Percentiles rank a stretch among this genome's conserved stretches.
Evolutionary conservation across 1,284 basidiomycete species (phyloP).

Genomic region (Leccinum variabile): DNA sequence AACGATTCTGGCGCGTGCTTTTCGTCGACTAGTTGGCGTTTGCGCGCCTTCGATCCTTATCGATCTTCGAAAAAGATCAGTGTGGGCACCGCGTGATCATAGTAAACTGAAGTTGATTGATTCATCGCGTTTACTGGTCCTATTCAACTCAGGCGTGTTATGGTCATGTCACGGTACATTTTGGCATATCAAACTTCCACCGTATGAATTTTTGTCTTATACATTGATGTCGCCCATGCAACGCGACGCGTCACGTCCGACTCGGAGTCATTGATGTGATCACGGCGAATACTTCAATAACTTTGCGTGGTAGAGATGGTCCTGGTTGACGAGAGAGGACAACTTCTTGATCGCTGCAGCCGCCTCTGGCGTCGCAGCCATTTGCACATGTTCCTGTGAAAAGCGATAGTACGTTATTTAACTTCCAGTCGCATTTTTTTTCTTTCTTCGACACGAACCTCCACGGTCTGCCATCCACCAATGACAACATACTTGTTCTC

Average conservation of each 20-base stretch:
- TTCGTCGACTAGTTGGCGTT: neutral
- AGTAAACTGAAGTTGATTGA: neutral
- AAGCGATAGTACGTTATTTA: neutral
- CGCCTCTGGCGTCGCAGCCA: conserved; percentile 10
- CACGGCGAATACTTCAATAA: conserved; percentile 8
- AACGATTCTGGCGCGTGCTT: neutral
- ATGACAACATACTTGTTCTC: conserved; percentile 26
- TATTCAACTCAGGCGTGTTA: neutral
- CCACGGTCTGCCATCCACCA: conserved; percentile 25
- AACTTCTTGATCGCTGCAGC: conserved; percentile 5
- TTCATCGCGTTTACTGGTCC: neutral
- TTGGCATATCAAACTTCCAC: neutral
- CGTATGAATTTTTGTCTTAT: neutral
- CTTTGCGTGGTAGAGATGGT: conserved; percentile 13
- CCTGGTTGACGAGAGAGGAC: conserved; percentile 10
- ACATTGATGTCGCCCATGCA: neutral
- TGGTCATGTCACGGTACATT: neutral
- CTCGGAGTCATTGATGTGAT: neutral
- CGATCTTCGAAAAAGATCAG: too few relatives aligned
- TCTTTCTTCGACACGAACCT: conserved; percentile 18
- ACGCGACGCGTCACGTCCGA: neutral
- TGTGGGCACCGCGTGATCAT: too few relatives aligned
- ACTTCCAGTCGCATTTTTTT: neutral
- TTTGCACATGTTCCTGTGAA: conserved; percentile 14
- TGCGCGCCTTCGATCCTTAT: too few relatives aligned